Evolutionary conservation across 257 asterid genomes (phyloP).

Genomic region (Fraxinus anomala): DNA sequence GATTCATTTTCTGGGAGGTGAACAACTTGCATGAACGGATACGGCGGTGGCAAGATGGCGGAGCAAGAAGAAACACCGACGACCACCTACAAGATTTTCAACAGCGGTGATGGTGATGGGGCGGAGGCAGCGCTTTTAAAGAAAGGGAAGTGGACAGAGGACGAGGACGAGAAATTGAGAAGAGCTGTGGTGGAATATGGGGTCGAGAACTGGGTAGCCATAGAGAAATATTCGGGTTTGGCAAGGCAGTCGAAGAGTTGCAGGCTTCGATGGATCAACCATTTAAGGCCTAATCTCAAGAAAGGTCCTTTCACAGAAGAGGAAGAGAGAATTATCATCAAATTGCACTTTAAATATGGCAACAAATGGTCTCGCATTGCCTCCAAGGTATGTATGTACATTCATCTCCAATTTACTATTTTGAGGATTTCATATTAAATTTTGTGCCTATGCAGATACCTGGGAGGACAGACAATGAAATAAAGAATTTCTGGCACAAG

Average conservation of each 20-base stretch:
- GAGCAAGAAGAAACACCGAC: constrained; percentile 2
- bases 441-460: constrained; percentile 44
- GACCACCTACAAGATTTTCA: background rate
- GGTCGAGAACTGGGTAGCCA: constrained; percentile 44
- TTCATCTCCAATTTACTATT: background rate
- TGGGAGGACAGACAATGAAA: constrained; percentile 65
- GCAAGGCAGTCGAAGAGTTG: constrained; percentile 60
- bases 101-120: background rate
- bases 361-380: constrained; percentile 70
- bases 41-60: background rate
- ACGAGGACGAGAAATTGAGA: constrained; percentile 56
- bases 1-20: background rate
- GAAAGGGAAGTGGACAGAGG: constrained; percentile 69
- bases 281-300: constrained; percentile 59
- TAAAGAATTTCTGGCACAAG: constrained; percentile 70
- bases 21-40: constrained; percentile 1
- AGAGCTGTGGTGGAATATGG: constrained; percentile 51
- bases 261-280: constrained; percentile 59
- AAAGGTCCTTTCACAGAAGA: constrained; percentile 43
- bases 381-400: constrained; percentile 33
- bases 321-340: constrained; percentile 47
- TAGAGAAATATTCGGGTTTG: constrained; percentile 43
- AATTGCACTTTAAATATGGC: constrained; percentile 48
- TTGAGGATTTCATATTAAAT: background rate
- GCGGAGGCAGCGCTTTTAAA: constrained; percentile 26